Percentiles rank a stretch among this genome's conserved stretches.
Evolutionary conservation across 768 basidiomycete genomes (phyloP).

Genomic region (Trametes sanguinea): DNA sequence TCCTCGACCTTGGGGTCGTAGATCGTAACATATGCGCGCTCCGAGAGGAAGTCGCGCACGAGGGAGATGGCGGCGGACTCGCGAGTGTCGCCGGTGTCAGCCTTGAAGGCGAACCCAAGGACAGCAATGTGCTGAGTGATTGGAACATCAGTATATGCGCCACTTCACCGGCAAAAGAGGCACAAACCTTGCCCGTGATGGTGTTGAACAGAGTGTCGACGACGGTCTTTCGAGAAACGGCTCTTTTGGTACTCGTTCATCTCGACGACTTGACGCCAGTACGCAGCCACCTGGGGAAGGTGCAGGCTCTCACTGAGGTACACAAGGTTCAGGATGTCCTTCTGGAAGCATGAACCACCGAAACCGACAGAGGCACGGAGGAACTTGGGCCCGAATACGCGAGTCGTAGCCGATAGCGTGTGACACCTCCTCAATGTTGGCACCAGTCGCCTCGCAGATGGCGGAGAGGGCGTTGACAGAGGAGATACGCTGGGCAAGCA

Average conservation of each 20-base stretch:
- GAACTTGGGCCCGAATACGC: constrained; percentile 93
- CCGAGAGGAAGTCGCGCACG: constrained; percentile 89
- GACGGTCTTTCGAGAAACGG: constrained; percentile 92
- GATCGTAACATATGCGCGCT: constrained; percentile 82
- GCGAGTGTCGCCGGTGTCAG: constrained; percentile 98
- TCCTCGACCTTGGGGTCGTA: constrained; percentile 92
- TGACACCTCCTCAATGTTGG: constrained; percentile 97
- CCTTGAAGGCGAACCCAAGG: constrained; percentile 98
- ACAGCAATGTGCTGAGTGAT: constrained; percentile 79
- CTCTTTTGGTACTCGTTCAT: constrained; percentile 99
- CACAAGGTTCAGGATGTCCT: constrained; percentile 98
- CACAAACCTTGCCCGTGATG: constrained; percentile 82
- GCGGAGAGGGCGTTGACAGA: constrained; percentile 98
- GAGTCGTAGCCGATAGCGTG: constrained; percentile 92
- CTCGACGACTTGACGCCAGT: constrained; percentile 96
- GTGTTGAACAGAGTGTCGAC: constrained; percentile 99
- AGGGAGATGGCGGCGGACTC: constrained; percentile 95
- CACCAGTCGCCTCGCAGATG: constrained; percentile 98
- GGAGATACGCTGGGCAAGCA: constrained; percentile 99
- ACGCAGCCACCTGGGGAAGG: constrained; percentile 94
- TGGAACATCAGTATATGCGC: background rate
- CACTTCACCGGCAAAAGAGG: background rate
- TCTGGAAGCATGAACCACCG: constrained; percentile 99
- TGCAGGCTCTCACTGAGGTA: constrained; percentile 95
- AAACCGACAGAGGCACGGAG: constrained; percentile 95